Conservation (phyloP, 305 asterid genomes). For the Fraxinus angustifolia region DNA sequence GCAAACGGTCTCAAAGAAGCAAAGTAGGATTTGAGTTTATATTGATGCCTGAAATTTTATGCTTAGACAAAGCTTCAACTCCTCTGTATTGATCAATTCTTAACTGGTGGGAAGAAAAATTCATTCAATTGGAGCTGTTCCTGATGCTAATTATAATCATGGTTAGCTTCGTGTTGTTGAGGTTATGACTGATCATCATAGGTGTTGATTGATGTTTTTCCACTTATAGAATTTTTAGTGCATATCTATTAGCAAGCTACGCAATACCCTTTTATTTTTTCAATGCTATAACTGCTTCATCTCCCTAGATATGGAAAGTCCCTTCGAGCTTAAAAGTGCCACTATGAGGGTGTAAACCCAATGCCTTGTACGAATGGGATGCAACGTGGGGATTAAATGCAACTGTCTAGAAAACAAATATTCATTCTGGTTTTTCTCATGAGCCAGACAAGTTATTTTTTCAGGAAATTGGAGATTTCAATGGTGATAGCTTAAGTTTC, state of each 20-base stretch:
- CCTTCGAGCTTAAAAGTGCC: background rate
- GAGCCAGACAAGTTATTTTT: background rate
- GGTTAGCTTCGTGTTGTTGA: background rate
- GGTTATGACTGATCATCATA: background rate
- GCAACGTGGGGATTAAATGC: background rate
- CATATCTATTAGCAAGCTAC: background rate
- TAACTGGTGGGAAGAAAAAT: background rate
- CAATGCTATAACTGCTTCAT: background rate
- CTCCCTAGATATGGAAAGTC: background rate
- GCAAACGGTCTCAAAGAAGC: background rate
- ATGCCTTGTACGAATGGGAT: background rate
- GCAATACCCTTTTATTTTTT: background rate
- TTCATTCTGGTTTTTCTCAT: background rate
- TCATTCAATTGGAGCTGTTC: background rate
- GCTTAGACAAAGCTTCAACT: background rate
- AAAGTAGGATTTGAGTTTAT: slow-evolving; percentile 11
- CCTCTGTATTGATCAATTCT: background rate
- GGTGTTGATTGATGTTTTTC: background rate
- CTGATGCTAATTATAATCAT: background rate
- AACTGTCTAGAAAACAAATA: background rate
- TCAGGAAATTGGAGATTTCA: background rate
- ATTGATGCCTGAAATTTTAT: slow-evolving; percentile 8
- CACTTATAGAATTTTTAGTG: background rate
- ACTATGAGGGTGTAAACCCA: background rate
- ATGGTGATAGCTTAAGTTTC: slow-evolving; percentile 4